These are phyloP conservation scores for Penicillium verhagenii DNA, from an alignment of 495 filamentous ascomycete genomes.

Conservation along the genomic window DNA sequence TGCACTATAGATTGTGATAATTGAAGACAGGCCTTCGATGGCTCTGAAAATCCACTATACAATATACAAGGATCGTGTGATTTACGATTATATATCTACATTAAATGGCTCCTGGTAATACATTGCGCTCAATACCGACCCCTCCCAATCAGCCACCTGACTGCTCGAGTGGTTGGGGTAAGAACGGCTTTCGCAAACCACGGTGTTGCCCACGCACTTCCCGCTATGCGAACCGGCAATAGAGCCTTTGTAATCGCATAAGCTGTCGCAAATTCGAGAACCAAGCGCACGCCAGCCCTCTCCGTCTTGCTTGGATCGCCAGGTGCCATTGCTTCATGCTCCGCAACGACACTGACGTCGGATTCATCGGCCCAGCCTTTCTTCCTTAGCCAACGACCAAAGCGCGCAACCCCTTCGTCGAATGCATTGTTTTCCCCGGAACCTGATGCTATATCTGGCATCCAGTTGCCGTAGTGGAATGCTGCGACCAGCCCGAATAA, in stretches of 20 bases:
- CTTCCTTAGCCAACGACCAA: slow-evolving; percentile 57
- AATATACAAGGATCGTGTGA: slow-evolving; percentile 22
- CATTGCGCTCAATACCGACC: slow-evolving; percentile 19
- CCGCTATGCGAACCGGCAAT: slow-evolving; percentile 68
- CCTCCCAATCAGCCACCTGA: slow-evolving; percentile 40
- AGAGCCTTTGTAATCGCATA: slow-evolving; percentile 86
- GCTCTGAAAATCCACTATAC: slow-evolving; percentile 28
- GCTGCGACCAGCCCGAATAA: slow-evolving; percentile 68
- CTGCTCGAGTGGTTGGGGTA: slow-evolving; percentile 39
- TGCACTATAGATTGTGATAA: slow-evolving; percentile 23
- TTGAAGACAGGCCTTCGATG: slow-evolving; percentile 22
- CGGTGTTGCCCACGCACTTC: slow-evolving; percentile 85
- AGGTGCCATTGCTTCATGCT: slow-evolving; percentile 20
- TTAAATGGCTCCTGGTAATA: slow-evolving; percentile 5
- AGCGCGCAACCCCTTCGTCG: slow-evolving; percentile 52
- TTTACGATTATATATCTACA: slow-evolving; percentile 8
- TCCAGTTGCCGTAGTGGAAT: slow-evolving; percentile 74
- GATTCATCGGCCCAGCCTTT: slow-evolving; percentile 61
- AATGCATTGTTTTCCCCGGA: slow-evolving; percentile 45
- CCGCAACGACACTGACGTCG: slow-evolving; percentile 32
- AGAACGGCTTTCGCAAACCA: slow-evolving; percentile 82
- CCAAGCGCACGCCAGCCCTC: slow-evolving; percentile 48
- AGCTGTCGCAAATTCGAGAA: slow-evolving; percentile 75
- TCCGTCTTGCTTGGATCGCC: slow-evolving; percentile 4
- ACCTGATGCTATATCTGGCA: slow-evolving; percentile 54